Evolutionary conservation across 352 stramenopile species (phyloP).

Genomic region (Phytophthora sojae): DNA sequence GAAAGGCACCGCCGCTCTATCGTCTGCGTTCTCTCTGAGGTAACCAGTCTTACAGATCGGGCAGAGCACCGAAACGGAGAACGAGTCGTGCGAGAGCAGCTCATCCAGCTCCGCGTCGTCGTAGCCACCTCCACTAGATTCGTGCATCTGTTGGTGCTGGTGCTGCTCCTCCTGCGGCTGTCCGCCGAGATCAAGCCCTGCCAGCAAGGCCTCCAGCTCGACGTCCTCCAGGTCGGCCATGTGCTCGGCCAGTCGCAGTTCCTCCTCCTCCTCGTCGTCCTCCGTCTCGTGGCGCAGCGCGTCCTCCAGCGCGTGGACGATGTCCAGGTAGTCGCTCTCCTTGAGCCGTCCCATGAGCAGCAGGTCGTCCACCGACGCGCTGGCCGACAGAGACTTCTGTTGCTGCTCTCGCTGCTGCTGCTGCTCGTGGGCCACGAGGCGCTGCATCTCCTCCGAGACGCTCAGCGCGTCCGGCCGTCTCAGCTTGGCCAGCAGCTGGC

Average conservation of each 20-base stretch:
- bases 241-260: constrained; percentile 54
- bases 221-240: constrained; percentile 78
- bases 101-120: constrained; percentile 7
- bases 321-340: constrained; percentile 79
- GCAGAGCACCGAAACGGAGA: constrained; percentile 32
- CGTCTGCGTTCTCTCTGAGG: constrained; percentile 35
- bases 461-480: constrained; percentile 60
- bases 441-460: constrained; percentile 72
- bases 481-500: constrained; percentile 67
- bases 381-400: constrained; percentile 17
- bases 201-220: constrained; percentile 75
- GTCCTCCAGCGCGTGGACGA: constrained; percentile 78
- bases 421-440: constrained; percentile 46
- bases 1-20: constrained; percentile 11
- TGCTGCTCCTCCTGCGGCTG: background rate
- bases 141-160: background rate
- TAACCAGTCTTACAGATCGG: constrained; percentile 59
- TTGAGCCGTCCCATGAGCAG: constrained; percentile 61
- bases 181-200: constrained; percentile 58
- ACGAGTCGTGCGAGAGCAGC: background rate
- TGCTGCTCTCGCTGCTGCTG: constrained; percentile 28
- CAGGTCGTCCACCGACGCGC: constrained; percentile 71
- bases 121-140: background rate
- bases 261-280: constrained; percentile 42
- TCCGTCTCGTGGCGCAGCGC: constrained; percentile 60